These are phyloP conservation scores for Dianthus caryophyllus DNA, from an alignment of 148 eudicot species.

Conservation along the genomic window DNA sequence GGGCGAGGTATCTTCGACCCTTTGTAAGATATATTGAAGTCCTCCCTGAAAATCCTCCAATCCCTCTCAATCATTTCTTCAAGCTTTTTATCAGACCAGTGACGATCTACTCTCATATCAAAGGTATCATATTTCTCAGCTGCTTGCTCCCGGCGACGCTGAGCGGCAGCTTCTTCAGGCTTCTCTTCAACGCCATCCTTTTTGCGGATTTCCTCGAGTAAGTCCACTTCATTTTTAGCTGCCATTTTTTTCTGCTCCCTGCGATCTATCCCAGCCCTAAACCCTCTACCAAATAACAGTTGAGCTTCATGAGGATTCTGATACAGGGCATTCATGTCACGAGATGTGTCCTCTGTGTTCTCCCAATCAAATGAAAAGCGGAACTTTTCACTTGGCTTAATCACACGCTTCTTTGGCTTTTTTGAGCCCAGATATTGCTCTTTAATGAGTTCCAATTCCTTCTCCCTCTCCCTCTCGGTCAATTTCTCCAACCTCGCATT, in stretches of 20 bases:
- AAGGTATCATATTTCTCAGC: slow-evolving; percentile 55
- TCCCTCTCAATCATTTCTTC: slow-evolving; percentile 80
- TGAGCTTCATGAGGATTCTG: slow-evolving; percentile 74
- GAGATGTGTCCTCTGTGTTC: slow-evolving; percentile 71
- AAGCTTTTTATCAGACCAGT: slow-evolving; percentile 55
- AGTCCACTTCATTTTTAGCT: slow-evolving; percentile 37
- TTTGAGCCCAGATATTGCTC: slow-evolving; percentile 78
- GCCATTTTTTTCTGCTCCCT: slow-evolving; percentile 49
- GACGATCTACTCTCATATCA: slow-evolving; percentile 62
- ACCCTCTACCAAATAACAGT: slow-evolving; percentile 44
- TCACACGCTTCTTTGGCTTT: slow-evolving; percentile 75
- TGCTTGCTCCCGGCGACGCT: slow-evolving; percentile 48
- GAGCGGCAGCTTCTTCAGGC: slow-evolving; percentile 44
- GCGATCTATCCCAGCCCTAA: slow-evolving; percentile 43
- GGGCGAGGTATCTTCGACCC: slow-evolving; percentile 72
- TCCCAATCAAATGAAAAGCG: slow-evolving; percentile 75
- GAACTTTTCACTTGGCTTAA: slow-evolving; percentile 78
- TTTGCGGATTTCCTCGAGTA: slow-evolving; percentile 37
- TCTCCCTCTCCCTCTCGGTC: slow-evolving; percentile 64
- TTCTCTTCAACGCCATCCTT: slow-evolving; percentile 37
- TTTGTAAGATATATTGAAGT: slow-evolving; percentile 74
- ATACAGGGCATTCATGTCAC: slow-evolving; percentile 59
- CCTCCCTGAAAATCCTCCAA: slow-evolving; percentile 85
- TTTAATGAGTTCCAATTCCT: slow-evolving; percentile 68
- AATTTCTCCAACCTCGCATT: slow-evolving; percentile 62